A percentile compares a stretch with the other conserved stretches of the same genome.
Conservation (phyloP, 495 filamentous ascomycete species). For the Xylaria sp. region DNA sequence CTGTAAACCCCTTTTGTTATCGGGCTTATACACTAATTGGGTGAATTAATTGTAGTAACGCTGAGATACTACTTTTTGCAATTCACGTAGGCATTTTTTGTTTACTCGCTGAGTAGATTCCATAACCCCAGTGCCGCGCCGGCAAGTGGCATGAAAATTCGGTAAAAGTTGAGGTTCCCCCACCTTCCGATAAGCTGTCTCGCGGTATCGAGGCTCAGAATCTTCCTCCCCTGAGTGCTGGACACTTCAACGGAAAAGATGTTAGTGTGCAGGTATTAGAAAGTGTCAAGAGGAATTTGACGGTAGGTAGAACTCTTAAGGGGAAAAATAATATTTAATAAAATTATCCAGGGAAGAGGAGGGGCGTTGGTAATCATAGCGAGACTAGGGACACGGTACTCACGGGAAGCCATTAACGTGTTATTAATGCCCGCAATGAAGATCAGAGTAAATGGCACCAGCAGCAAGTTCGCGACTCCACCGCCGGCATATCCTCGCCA, state of each 20-base stretch:
- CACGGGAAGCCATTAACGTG: slow-evolving; percentile 29
- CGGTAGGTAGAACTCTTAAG: neutral
- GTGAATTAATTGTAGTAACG: neutral
- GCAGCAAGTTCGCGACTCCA: slow-evolving; percentile 45
- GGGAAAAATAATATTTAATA: neutral
- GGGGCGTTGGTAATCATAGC: neutral
- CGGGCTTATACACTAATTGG: neutral
- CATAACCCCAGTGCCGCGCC: slow-evolving; percentile 45
- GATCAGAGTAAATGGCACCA: slow-evolving; percentile 48
- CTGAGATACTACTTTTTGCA: neutral
- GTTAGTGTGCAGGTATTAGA: neutral
- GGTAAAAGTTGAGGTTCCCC: slow-evolving; percentile 45
- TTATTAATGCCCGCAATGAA: slow-evolving; percentile 35
- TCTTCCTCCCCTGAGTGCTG: slow-evolving; percentile 33
- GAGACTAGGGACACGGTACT: neutral
- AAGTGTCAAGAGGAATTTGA: neutral
- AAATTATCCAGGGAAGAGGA: neutral
- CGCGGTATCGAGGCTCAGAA: slow-evolving; percentile 40
- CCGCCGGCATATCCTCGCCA: slow-evolving; percentile 44
- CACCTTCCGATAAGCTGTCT: slow-evolving; percentile 43
- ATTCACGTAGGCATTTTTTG: neutral
- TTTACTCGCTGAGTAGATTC: slow-evolving; percentile 32
- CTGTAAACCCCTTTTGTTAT: neutral
- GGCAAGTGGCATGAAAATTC: slow-evolving; percentile 47
- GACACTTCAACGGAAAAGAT: slow-evolving; percentile 14